Conservation (phyloP, 257 asterid genomes). For the Ehretia macrophylla region DNA sequence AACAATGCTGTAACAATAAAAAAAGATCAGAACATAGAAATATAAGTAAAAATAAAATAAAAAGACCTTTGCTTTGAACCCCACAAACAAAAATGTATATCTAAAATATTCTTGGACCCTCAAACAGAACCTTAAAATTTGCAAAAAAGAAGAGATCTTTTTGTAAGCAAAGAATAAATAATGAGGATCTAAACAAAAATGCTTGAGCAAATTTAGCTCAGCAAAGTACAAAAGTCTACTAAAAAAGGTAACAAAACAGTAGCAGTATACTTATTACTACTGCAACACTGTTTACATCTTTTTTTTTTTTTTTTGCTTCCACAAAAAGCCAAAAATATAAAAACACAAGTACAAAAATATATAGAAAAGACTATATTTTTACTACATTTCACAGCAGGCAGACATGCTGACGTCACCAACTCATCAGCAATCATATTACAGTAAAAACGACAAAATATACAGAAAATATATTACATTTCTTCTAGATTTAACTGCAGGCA, state of each 20-base stretch:
- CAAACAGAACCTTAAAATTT: background rate
- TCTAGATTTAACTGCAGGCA: background rate
- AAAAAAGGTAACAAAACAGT: conserved; percentile 18
- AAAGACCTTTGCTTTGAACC: background rate
- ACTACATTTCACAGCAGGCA: background rate
- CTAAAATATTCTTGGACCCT: background rate
- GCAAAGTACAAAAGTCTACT: conserved; percentile 19
- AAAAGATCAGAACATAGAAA: background rate
- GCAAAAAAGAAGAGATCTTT: too few species aligned
- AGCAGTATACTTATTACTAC: conserved; percentile 11
- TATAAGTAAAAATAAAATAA: background rate
- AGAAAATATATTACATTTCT: too few species aligned
- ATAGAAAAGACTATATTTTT: too few species aligned
- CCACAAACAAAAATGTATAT: background rate
- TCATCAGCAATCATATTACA: background rate
- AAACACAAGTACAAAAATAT: too few species aligned
- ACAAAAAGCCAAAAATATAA: too few species aligned
- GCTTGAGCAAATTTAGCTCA: conserved; percentile 13
- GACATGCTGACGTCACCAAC: background rate
- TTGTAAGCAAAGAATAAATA: background rate
- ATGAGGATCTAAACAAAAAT: background rate
- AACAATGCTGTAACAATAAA: background rate
- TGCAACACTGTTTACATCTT: conserved; percentile 9
- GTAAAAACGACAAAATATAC: too few species aligned
- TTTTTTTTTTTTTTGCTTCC: background rate